phyloP scores from a whole-genome alignment of 2,329 filamentous ascomycete species.

The Diaporthe aspalathi region DNA sequence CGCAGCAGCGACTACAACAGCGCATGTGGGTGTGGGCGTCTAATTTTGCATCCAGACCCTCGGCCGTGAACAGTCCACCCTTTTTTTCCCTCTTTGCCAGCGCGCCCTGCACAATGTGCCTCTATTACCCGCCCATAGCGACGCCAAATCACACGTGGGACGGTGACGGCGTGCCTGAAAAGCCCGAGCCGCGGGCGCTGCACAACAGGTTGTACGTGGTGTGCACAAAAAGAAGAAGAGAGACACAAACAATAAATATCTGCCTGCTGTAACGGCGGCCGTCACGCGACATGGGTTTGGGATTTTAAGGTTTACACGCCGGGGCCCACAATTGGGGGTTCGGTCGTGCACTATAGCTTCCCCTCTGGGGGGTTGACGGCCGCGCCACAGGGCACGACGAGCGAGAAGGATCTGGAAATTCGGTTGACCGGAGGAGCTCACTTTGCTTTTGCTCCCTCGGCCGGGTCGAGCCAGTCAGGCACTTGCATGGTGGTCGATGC shows the following conservation, averaged over 20 bases:
- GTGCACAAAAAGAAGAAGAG: neutral
- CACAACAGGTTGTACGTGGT: neutral
- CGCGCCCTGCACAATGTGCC: neutral
- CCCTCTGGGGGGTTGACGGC: neutral
- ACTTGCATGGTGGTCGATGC: conserved; percentile 14
- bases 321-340: conserved; percentile 25
- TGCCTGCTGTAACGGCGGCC: neutral
- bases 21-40: conserved; percentile 9
- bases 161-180: conserved; percentile 26
- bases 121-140: conserved; percentile 23
- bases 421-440: conserved; percentile 26
- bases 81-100: no score
- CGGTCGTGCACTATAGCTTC: neutral
- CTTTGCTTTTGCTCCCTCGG: conserved; percentile 23
- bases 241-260: neutral
- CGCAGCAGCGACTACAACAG: neutral
- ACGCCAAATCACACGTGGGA: conserved; percentile 31
- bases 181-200: conserved; percentile 2
- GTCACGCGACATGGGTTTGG: conserved; percentile 18
- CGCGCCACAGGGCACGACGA: neutral
- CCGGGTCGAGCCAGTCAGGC: conserved; percentile 28
- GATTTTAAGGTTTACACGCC: conserved; percentile 25
- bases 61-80: neutral
- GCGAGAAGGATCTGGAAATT: conserved; percentile 21
- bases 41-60: conserved; percentile 10